These are phyloP conservation scores for Gynochthodes officinalis DNA, from an alignment of 257 asterid genomes.

Conservation along the genomic window DNA sequence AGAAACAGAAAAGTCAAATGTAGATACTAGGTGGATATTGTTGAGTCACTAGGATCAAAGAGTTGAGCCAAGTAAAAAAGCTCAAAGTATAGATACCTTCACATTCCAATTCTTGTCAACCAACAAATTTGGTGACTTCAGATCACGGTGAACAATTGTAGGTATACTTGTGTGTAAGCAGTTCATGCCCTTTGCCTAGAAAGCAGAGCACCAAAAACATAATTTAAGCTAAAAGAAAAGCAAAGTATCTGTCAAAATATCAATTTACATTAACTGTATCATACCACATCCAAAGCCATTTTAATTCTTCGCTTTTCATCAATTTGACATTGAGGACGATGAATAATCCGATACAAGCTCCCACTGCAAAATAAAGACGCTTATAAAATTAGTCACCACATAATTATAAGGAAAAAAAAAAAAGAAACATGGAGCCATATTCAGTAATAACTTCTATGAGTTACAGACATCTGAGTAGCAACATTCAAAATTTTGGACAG, in stretches of 20 bases:
- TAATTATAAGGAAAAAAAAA: not conserved
- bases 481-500: not conserved
- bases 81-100: conserved; percentile 48
- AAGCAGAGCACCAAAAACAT: conserved; percentile 27
- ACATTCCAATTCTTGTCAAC: conserved; percentile 97
- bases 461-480: not conserved
- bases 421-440: not conserved
- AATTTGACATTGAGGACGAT: conserved; percentile 91
- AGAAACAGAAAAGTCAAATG: not conserved
- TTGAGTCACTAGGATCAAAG: not conserved
- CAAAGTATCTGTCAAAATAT: not conserved
- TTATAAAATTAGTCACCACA: not conserved
- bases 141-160: conserved; percentile 96
- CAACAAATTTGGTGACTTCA: conserved; percentile 95
- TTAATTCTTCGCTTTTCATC: conserved; percentile 91
- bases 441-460: not conserved
- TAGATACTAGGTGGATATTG: not conserved
- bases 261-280: not conserved
- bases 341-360: conserved; percentile 93
- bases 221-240: not conserved
- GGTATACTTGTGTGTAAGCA: conserved; percentile 97
- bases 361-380: conserved; percentile 62
- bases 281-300: conserved; percentile 99
- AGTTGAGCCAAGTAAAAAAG: not conserved
- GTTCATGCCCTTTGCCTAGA: conserved; percentile 98